Conservation (phyloP, 768 basidiomycete genomes). For the Cytidiella melzeri region DNA sequence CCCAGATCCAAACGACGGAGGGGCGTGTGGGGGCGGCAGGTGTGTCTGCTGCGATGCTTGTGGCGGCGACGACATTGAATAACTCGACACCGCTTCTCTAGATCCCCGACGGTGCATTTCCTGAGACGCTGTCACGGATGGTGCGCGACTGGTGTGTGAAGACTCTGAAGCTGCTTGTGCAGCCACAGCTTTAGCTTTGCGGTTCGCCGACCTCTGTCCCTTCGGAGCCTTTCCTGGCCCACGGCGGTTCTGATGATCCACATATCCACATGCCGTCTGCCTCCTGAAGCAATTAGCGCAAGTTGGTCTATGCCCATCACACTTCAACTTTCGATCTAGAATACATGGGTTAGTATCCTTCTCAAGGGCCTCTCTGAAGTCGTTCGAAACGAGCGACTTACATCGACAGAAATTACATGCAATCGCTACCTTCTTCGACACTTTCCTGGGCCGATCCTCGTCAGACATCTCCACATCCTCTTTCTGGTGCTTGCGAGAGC, state of each 20-base stretch:
- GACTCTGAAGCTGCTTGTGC: background rate
- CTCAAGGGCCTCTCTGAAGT: background rate
- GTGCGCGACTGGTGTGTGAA: background rate
- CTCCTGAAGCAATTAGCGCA: constrained; percentile 61
- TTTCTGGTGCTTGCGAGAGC: background rate
- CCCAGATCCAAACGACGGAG: background rate
- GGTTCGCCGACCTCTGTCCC: constrained; percentile 25
- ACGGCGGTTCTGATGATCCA: constrained; percentile 45
- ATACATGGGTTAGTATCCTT: background rate
- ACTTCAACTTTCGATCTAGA: constrained; percentile 52
- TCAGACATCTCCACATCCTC: background rate
- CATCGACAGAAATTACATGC: constrained; percentile 80
- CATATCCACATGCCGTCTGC: constrained; percentile 47
- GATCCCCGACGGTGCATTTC: background rate
- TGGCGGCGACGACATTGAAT: background rate
- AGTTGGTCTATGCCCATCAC: constrained; percentile 58
- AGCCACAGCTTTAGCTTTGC: background rate
- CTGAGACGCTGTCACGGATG: background rate
- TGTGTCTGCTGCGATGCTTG: background rate
- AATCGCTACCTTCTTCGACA: constrained; percentile 44
- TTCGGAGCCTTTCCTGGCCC: constrained; percentile 74
- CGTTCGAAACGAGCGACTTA: too few relatives aligned
- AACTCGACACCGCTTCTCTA: background rate
- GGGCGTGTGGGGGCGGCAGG: too few relatives aligned
- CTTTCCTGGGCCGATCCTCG: constrained; percentile 7